Evolutionary conservation across 805 yeast species (phyloP).

Genomic region (Brettanomyces custersianus): DNA sequence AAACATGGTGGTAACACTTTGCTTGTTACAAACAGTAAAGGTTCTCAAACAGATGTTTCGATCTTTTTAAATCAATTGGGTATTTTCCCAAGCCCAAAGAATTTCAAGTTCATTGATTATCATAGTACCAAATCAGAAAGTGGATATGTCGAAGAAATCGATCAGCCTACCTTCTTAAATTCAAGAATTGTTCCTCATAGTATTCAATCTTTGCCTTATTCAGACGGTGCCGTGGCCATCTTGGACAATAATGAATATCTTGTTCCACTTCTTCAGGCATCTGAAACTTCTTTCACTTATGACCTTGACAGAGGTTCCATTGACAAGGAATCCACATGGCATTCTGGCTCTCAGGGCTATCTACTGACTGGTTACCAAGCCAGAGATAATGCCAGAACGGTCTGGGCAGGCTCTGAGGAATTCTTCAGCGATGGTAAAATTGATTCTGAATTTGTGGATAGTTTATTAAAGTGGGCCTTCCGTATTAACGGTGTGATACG

Average conservation of each 20-base stretch:
- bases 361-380: slow-evolving; percentile 75
- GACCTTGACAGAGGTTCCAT: slow-evolving; percentile 32
- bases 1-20: slow-evolving; percentile 69
- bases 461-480: slow-evolving; percentile 62
- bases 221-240: slow-evolving; percentile 57
- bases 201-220: slow-evolving; percentile 10
- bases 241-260: slow-evolving; percentile 60
- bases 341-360: slow-evolving; percentile 71
- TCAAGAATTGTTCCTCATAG: slow-evolving; percentile 14
- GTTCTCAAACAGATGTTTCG: slow-evolving; percentile 53
- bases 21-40: slow-evolving; percentile 44
- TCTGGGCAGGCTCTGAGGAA: slow-evolving; percentile 70
- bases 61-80: slow-evolving; percentile 73
- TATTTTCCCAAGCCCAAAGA: slow-evolving; percentile 73
- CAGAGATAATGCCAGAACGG: slow-evolving; percentile 63
- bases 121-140: slow-evolving; percentile 31
- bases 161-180: slow-evolving; percentile 24
- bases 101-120: slow-evolving; percentile 55
- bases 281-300: slow-evolving; percentile 54
- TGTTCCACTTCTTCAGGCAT: slow-evolving; percentile 61
- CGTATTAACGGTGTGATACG: slow-evolving; percentile 58
- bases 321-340: slow-evolving; percentile 49
- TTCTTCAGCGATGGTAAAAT: slow-evolving; percentile 36
- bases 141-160: slow-evolving; percentile 10
- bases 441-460: slow-evolving; percentile 30